Evolutionary conservation across 108 stramenopile species (phyloP), one percentile per base, ranked within the genome.

Genomic region (Stephanodiscus triporus): DNA sequence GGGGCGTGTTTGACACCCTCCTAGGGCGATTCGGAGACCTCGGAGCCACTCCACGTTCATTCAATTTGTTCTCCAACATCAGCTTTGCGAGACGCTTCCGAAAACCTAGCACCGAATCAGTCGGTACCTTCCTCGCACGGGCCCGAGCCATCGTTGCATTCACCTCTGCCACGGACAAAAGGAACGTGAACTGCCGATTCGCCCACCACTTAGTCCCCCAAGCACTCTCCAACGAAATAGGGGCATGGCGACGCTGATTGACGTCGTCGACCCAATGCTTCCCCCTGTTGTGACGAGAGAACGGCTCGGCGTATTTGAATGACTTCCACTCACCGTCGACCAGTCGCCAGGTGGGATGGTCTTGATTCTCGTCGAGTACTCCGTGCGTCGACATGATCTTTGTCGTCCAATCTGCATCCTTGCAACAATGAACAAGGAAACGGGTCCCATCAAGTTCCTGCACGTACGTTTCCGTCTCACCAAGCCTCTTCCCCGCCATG

Each of bases 161-260:
- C n/a, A n/a, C n/a, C n/a, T n/a, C n/a, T n/a, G n/a, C n/a, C n/a
- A n/a, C n/a, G n/a, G n/a, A n/a, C n/a, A n/a, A n/a, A n/a, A n/a
- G n/a, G n/a, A n/a, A n/a, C n/a, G n/a, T n/a, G n/a, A n/a, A n/a
- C n/a, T n/a, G n/a, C n/a, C n/a, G n/a, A n/a, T n/a, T n/a, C n/a
- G n/a, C n/a, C 70, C 70, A 71, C 49, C 49, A 61, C 27, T 60
- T 71, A 48, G 70, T 37, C 29, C 8, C 26, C 58, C 58, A 71
- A 23, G 24, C 24, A 22, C 60, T 45, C 27, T 71, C 29, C 36
- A 71, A 60, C 14, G 20, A 56, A 71, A 61, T 71, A 7, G 58
- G 70, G 48, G 56, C 40, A 60, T 71, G 70, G 6, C 32, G 17
- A 36, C 70, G 9, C 19, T 71, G 60, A 11, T 71, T 71, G 27